Conservation (phyloP, 371 early-diverging fungal genomes). For the Nosema granulosis region DNA sequence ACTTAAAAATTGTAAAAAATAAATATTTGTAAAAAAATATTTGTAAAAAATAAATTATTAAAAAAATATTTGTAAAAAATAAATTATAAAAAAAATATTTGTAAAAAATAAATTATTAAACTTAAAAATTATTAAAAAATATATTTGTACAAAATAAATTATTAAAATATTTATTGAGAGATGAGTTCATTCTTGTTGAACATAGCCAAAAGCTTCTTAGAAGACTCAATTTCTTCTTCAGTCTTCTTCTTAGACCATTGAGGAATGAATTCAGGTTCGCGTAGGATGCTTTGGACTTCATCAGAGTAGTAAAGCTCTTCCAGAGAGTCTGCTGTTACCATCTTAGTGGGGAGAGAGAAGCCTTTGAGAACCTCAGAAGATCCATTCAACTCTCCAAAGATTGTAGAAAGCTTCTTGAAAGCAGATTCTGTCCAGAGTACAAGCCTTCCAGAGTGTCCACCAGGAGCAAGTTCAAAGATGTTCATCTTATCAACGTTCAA, state of each 20-base stretch:
- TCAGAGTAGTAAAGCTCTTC: slow-evolving; percentile 89
- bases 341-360: slow-evolving; percentile 78
- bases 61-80: neutral
- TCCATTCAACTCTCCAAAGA: slow-evolving; percentile 82
- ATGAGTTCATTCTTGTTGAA: slow-evolving; percentile 25
- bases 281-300: slow-evolving; percentile 88
- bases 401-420: slow-evolving; percentile 81
- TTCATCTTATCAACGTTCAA: slow-evolving; percentile 80
- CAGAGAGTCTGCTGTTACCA: slow-evolving; percentile 87
- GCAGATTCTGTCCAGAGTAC: slow-evolving; percentile 97
- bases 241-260: slow-evolving; percentile 19
- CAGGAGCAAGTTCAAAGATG: slow-evolving; percentile 95
- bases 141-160: neutral
- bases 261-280: slow-evolving; percentile 71
- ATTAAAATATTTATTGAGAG: slow-evolving; percentile 5
- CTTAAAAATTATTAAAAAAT: neutral
- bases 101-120: neutral
- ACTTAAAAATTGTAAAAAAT: neutral
- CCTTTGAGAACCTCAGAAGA: slow-evolving; percentile 80
- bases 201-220: slow-evolving; percentile 32
- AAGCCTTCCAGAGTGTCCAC: slow-evolving; percentile 98
- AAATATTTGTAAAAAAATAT: neutral
- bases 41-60: neutral
- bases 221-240: slow-evolving; percentile 41
- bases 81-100: slow-evolving; percentile 3